A percentile compares a stretch with the other conserved stretches of the same genome.
Conservation (phyloP, 2,329 filamentous ascomycete genomes). For the Fusarium fujikuroi region DNA sequence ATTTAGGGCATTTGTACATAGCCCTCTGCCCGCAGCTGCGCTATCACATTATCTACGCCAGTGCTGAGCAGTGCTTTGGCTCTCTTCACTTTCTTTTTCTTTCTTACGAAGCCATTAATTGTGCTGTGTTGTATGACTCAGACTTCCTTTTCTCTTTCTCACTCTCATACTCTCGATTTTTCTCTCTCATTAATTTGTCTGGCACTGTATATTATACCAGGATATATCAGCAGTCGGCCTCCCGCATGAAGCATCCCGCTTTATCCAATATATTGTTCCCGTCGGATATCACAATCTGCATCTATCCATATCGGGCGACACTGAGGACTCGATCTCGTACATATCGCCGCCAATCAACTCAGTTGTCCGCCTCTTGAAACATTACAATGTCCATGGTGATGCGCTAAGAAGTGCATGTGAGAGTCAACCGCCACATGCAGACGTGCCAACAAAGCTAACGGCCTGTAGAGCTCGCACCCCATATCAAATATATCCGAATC, state of each 20-base stretch:
- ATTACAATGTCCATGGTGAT: background rate
- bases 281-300: background rate
- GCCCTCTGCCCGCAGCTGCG: background rate
- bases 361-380: background rate
- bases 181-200: background rate
- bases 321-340: background rate
- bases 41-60: background rate
- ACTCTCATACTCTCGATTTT: background rate
- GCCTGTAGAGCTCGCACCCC: background rate
- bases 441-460: background rate
- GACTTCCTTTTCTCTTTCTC: background rate
- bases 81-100: background rate
- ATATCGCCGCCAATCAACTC: background rate
- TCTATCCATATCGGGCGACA: background rate
- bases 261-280: background rate
- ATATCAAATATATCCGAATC: fast-evolving
- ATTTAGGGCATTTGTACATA: background rate
- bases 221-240: constrained; percentile 16
- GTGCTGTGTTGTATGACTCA: background rate
- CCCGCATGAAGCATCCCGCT: constrained; percentile 17
- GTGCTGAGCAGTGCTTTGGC: background rate
- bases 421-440: background rate
- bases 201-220: background rate
- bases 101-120: background rate
- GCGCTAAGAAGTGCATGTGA: background rate